Evolutionary conservation across 257 asterid genomes (phyloP).

Genomic region (Solanum tarapatanum): DNA sequence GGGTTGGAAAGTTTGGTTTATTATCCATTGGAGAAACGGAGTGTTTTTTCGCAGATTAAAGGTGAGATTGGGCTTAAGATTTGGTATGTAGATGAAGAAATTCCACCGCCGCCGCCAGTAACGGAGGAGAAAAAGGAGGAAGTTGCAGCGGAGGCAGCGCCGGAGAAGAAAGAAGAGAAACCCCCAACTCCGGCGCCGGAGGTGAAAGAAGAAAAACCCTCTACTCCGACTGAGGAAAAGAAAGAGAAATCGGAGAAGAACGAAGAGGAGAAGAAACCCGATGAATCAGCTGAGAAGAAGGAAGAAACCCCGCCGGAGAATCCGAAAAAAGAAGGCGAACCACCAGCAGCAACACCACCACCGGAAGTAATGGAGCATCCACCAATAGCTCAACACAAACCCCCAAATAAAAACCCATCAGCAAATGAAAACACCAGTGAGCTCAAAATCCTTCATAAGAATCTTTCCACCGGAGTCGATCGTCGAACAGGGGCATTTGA

Average conservation of each 20-base stretch:
- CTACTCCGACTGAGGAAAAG: conserved; percentile 20
- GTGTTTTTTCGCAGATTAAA: conserved; percentile 84
- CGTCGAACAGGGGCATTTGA: conserved; percentile 58
- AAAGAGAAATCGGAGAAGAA: conserved; percentile 23
- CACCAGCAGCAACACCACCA: conserved; percentile 11
- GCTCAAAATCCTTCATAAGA: conserved; percentile 30
- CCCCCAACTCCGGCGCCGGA: conserved; percentile 22
- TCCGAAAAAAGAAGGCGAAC: conserved; percentile 3
- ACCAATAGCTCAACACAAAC: conserved; percentile 40
- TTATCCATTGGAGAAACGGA: conserved; percentile 78
- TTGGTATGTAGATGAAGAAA: conserved; percentile 47
- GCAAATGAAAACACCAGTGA: conserved; percentile 25
- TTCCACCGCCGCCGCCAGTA: background rate
- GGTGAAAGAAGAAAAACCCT: conserved; percentile 22
- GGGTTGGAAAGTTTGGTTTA: conserved; percentile 60
- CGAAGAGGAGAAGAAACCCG: conserved; percentile 13
- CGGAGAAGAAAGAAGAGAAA: conserved; percentile 30
- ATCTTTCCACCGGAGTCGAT: conserved; percentile 20
- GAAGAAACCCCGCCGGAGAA: conserved; percentile 53
- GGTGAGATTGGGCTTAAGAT: conserved; percentile 79
- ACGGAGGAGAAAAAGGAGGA: conserved; percentile 26
- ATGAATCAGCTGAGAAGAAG: conserved; percentile 16
- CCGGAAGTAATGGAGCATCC: conserved; percentile 18
- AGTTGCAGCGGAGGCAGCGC: conserved; percentile 5
- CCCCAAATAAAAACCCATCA: conserved; percentile 6